Conservation (phyloP, 2,329 filamentous ascomycete genomes). For the Xylaria digitata region DNA sequence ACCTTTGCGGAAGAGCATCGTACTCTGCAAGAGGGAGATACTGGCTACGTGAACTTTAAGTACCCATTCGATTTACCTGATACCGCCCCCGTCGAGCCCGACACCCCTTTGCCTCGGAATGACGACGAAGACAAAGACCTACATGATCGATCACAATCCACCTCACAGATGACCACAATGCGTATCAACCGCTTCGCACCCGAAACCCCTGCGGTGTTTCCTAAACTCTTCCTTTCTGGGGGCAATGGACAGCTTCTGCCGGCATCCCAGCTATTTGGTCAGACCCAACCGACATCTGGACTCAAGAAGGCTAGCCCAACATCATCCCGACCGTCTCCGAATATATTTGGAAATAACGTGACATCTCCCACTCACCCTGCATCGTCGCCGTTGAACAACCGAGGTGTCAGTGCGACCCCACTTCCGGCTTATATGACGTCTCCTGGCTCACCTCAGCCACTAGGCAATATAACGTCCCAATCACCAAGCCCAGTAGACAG, state of each 20-base stretch:
- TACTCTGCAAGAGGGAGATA: slow-evolving; percentile 60
- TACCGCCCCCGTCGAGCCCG: slow-evolving; percentile 37
- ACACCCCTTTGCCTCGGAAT: slow-evolving; percentile 29
- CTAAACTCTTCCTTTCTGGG: slow-evolving; percentile 38
- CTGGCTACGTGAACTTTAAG: slow-evolving; percentile 58
- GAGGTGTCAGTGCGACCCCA: slow-evolving; percentile 61
- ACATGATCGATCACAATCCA: slow-evolving; percentile 32
- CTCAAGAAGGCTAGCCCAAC: slow-evolving; percentile 64
- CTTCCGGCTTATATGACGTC: slow-evolving; percentile 54
- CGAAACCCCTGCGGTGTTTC: slow-evolving; percentile 62
- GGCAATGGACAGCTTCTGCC: slow-evolving; percentile 50
- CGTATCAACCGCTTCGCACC: slow-evolving; percentile 47
- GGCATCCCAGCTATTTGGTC: slow-evolving; percentile 65
- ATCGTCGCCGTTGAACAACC: slow-evolving; percentile 63
- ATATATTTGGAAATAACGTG: slow-evolving; percentile 56
- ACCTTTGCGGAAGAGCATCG: slow-evolving; percentile 46
- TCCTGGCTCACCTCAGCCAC: slow-evolving; percentile 41
- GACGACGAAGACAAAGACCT: slow-evolving; percentile 46
- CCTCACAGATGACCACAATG: slow-evolving; percentile 54
- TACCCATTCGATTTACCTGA: slow-evolving; percentile 49
- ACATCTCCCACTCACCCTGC: slow-evolving; percentile 59
- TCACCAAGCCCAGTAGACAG: slow-evolving; percentile 33
- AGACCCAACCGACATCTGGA: slow-evolving; percentile 66
- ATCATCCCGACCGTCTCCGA: slow-evolving; percentile 67
- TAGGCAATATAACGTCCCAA: slow-evolving; percentile 35